Base-by-base conservation (phyloP, 305 asterid genomes). In the Rubia tinctorum region DNA sequence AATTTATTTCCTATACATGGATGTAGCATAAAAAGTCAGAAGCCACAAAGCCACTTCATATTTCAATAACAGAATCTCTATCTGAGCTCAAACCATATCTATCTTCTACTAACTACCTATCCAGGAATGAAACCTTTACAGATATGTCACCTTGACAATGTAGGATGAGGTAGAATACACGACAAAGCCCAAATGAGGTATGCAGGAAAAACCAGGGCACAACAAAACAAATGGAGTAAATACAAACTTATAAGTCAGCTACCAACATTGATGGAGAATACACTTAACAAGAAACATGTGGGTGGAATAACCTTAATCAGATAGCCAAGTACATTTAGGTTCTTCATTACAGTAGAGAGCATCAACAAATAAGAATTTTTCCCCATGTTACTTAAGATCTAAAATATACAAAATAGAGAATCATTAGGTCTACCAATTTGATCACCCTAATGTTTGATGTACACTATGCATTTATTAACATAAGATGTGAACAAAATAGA, bases 361-460 rank as follows among this genome's bases (percentile, higher is more conserved):
- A 90, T 89, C 85, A 94, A 80, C 15, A 96, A 81, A 39, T 90
- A 80, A 64, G 96, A 88, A 81, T 94, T 90, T 82, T 88, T 88
- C 84, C 85, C 80, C 96, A 88, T 80, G 90, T 82, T 88, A 73
- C 95, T 96, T 83, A 94, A 80, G 85, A 94, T 92, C 97, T 93
- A 80, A 75, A 82, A 86, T 72, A 63, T 79, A 82, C 73, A 69
- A 86, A 76, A 61, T 65, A 81, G 78, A 64, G 30, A 61, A 72
- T n/a, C 39, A 72, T 75, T 71, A 83, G 58, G 79, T 80, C 64
- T 39, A 76, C n/a, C 74, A 80, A 72, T 43, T 37, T 51, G 49
- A 73, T 73, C 71, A 53, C 39, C 23, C 23, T 39, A 40, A 23
- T 44, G 44, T 23, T 15, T 18, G 34, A 39, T n/a, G 39, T 22